These are phyloP conservation scores for Xylaria scruposa DNA, from an alignment of 495 filamentous ascomycete species.

Conservation along the genomic window DNA sequence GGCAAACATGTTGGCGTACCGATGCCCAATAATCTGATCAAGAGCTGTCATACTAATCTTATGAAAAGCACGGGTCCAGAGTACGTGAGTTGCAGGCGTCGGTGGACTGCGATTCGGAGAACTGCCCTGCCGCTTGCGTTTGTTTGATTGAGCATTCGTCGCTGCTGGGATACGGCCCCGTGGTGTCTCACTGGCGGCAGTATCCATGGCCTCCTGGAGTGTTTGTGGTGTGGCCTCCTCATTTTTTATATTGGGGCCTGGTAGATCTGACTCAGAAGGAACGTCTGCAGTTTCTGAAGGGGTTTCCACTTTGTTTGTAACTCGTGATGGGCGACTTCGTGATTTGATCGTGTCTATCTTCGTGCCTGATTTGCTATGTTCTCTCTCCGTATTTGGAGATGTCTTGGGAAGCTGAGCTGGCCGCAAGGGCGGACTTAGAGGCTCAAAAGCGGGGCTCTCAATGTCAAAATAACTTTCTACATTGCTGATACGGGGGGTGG, in stretches of 20 bases:
- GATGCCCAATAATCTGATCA: constrained; percentile 84
- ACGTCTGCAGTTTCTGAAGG: constrained; percentile 62
- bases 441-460: constrained; percentile 52
- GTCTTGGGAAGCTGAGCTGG: constrained; percentile 41
- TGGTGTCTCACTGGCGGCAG: constrained; percentile 55
- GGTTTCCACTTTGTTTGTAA: constrained; percentile 41
- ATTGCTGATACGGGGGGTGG: constrained; percentile 50
- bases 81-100: constrained; percentile 62
- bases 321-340: constrained; percentile 42
- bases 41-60: constrained; percentile 79
- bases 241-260: constrained; percentile 65
- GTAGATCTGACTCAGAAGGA: constrained; percentile 53
- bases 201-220: constrained; percentile 56
- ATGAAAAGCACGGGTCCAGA: constrained; percentile 78
- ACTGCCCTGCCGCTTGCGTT: constrained; percentile 56
- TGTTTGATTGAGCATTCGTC: constrained; percentile 36
- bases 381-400: constrained; percentile 37
- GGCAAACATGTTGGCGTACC: constrained; percentile 86
- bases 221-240: constrained; percentile 69
- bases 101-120: constrained; percentile 48
- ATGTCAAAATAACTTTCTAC: constrained; percentile 39
- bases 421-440: constrained; percentile 53
- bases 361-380: constrained; percentile 33
- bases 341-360: constrained; percentile 38
- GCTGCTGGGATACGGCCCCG: constrained; percentile 33